Evolutionary conservation across 805 yeast species (phyloP).

Genomic region (Candida hungchunana): DNA sequence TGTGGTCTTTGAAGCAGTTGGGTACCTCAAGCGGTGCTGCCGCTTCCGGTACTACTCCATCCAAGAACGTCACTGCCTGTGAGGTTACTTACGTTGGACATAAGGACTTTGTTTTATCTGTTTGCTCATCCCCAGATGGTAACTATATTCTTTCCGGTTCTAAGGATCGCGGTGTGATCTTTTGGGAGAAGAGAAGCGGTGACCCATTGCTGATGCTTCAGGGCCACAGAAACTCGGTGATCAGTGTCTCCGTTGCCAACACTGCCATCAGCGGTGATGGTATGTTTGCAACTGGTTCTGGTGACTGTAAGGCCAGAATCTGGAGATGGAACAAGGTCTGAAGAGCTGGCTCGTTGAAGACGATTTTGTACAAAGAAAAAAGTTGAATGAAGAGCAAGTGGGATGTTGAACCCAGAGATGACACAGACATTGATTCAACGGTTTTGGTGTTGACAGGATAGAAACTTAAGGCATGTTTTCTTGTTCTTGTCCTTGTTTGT

Average conservation of each 20-base stretch:
- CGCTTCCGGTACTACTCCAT: slow-evolving; percentile 35
- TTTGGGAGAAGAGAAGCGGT: slow-evolving; percentile 93
- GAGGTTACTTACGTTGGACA: slow-evolving; percentile 94
- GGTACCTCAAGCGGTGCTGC: slow-evolving; percentile 43
- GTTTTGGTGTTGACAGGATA: no score
- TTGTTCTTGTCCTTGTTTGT: not conserved
- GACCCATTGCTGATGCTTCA: slow-evolving; percentile 93
- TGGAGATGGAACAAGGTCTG: slow-evolving; percentile 74
- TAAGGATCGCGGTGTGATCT: slow-evolving; percentile 93
- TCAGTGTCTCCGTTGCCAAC: slow-evolving; percentile 88
- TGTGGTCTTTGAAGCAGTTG: slow-evolving; percentile 81
- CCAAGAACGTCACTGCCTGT: slow-evolving; percentile 52
- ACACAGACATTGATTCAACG: no score
- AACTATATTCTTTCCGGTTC: slow-evolving; percentile 91
- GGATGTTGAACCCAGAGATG: no score
- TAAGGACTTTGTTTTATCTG: slow-evolving; percentile 91
- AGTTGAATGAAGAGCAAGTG: slow-evolving; percentile 1
- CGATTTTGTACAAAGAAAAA: no score
- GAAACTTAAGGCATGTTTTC: not conserved
- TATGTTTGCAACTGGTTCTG: slow-evolving; percentile 94
- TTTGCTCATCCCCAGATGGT: slow-evolving; percentile 90
- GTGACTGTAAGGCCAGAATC: slow-evolving; percentile 95
- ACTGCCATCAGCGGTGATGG: slow-evolving; percentile 69
- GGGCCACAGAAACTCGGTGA: slow-evolving; percentile 95
- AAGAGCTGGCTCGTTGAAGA: slow-evolving; percentile 18